Evolutionary conservation across 2,329 filamentous ascomycete species (phyloP), one percentile per base, ranked within the genome.

Genomic region (Aureobasidium sp.): DNA sequence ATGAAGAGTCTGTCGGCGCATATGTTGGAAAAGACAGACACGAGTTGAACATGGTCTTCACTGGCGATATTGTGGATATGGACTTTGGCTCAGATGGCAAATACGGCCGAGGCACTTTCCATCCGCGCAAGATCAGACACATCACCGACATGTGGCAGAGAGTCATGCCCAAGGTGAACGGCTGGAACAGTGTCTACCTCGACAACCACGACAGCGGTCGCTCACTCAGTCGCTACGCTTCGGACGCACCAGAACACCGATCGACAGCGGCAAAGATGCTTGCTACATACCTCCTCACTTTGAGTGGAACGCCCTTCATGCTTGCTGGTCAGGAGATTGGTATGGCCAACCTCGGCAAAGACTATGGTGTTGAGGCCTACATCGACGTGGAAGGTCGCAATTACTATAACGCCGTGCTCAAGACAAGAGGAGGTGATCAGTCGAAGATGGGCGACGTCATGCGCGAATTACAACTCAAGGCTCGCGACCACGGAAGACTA

Each of bases 21-120:
- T 78, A 76, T 6, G 84, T 88, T 1, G 78, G 78, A 3, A 78
- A 77, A 37, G 57, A 63, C 7, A 77, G 83, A 12, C 78, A 79
- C 41, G 85, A 89, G 69, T 72, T 89, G 56, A 85, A 82, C 70
- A 88, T 89, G 84, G 85, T 88, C 49, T 89, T 89, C 72, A 83
- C 87, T 67, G 89, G 89, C 69, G 85, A 89, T 60, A 76, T 84
- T 15, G 77, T 83, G 65, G 76, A 80, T 37, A 72, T 83, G 29
- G 80, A 83, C 49, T 62, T 61, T 63, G 72, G 82, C n/a, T 78
- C 82, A 5, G 61, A 66, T 37, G 71, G 62, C 34, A 68, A 58
- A 69, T 80, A 65, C 81, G 81, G 65, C 79, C 72, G 86, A 41
- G 78, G 74, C 74, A 51, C 77, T 83, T 14, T 76, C 76, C 8